Base-by-base conservation (phyloP, 1,284 basidiomycete species). In the Apiotrichum akiyoshidainum region DNA sequence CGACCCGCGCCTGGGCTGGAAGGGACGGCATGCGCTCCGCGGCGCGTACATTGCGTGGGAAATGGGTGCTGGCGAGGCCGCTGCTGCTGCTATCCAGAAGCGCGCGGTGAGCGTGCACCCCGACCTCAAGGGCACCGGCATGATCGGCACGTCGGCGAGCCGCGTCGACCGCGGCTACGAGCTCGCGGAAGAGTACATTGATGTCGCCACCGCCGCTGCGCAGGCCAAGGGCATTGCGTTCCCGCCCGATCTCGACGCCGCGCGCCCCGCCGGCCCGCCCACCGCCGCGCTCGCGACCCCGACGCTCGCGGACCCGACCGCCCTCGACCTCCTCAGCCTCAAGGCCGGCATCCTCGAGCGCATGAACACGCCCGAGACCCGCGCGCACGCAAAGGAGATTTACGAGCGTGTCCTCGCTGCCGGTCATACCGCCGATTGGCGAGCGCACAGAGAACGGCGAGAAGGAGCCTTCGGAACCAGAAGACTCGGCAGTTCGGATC, bases 31-130 rank as follows among this genome's bases (percentile, higher is more conserved):
- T 72, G 82, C 84, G 19, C 78, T 90, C 0, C 84, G 89, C 41
- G 83, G 83, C 34, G 88, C 89, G 13, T 92, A 88, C 88, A 86
- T 88, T 75, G 84, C 85, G 6, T 83, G 86, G 65, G 81, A 87
- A 66, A 88, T 86, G 86, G 87, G 86, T 9, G 81, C 82, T 11
- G 85, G 85, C 10, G 77, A 80, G 16, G 60, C 64, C 2, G 59
- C 63, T 6, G 59, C 67, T 12, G 68, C 63, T 6, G 59, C 67
- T 13, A 68, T 72, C 35, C 72, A 74, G 11, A 67, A 58, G 21
- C 52, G n/a, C 40, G 26, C 31, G 34, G 44, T 31, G 4, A 31
- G 26, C 7, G 26, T 69, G 33, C 65, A 73, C 60, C 66, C 68
- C 44, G 68, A 72, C 40, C 55, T 65, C 17, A 54, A 55, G 1